Percentiles rank a stretch among this genome's conserved stretches.
Conservation (phyloP, 2,329 filamentous ascomycete genomes). For the Aspergillus sp. region DNA sequence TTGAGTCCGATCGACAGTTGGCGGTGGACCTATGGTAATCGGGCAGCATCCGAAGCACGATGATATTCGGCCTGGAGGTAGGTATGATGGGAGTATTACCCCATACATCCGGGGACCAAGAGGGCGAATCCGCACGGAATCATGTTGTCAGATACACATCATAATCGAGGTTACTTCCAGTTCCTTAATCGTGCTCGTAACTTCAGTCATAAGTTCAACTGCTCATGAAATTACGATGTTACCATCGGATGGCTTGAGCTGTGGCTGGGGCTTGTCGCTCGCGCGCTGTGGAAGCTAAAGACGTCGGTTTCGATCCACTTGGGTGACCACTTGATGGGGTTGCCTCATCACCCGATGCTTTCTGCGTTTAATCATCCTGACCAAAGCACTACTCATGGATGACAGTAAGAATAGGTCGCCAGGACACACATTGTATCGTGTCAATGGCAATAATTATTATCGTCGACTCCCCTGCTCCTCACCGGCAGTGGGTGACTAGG, state of each 20-base stretch:
- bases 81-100: background rate
- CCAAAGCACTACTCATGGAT: background rate
- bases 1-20: conserved; percentile 14
- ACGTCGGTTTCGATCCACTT: background rate
- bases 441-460: background rate
- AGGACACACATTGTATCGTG: background rate
- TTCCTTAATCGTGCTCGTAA: too few species aligned
- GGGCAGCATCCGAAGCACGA: conserved; percentile 17
- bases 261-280: too few species aligned
- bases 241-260: too few species aligned
- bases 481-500: conserved; percentile 23
- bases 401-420: too few species aligned
- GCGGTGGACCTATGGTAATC: conserved; percentile 9
- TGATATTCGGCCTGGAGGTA: background rate
- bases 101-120: background rate
- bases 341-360: background rate
- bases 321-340: background rate
- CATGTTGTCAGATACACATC: background rate
- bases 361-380: background rate
- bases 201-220: too few species aligned
- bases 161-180: too few species aligned
- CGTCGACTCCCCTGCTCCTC: conserved; percentile 13
- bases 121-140: background rate
- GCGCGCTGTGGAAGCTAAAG: background rate
- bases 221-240: too few species aligned